Evolutionary conservation across 495 filamentous ascomycete species (phyloP).

Genomic region (Tuber melanosporum): DNA sequence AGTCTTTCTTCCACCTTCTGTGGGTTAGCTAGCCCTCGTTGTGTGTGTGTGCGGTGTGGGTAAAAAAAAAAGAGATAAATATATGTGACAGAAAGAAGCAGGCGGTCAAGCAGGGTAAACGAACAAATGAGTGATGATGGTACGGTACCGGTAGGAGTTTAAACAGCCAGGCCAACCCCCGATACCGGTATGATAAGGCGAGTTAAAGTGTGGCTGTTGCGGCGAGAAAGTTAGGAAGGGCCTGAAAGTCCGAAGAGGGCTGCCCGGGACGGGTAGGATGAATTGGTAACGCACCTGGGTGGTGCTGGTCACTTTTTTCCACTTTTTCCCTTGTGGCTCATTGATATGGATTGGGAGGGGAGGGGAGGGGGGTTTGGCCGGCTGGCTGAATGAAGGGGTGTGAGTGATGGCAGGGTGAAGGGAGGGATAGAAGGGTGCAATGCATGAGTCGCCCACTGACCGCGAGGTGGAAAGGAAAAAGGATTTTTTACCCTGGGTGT

Average conservation of each 20-base stretch:
- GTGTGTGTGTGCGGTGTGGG: not conserved
- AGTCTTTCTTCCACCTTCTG: not conserved
- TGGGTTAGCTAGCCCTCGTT: not conserved
- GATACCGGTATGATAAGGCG: not conserved
- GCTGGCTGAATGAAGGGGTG: not conserved
- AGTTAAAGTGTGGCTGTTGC: not conserved
- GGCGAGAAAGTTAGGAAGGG: not conserved
- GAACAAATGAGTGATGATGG: not conserved
- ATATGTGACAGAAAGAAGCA: not conserved
- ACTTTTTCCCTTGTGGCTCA: slow-evolving; percentile 2
- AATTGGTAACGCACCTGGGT: not conserved
- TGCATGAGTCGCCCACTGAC: slow-evolving; percentile 22
- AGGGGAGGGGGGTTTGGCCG: not conserved
- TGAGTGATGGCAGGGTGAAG: not conserved
- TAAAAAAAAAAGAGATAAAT: not conserved
- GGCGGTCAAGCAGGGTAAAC: not conserved
- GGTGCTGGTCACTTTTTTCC: not conserved
- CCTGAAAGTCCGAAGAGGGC: not conserved
- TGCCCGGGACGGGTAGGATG: slow-evolving; percentile 2
- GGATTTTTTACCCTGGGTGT: slow-evolving; percentile 26
- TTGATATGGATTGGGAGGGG: not conserved
- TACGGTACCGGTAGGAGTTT: not conserved
- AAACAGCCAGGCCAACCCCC: not conserved
- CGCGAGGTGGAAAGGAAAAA: slow-evolving; percentile 20
- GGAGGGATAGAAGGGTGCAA: not conserved